phyloP scores from a whole-genome alignment of 2,329 filamentous ascomycete species.

The Fusarium transvaalense region DNA sequence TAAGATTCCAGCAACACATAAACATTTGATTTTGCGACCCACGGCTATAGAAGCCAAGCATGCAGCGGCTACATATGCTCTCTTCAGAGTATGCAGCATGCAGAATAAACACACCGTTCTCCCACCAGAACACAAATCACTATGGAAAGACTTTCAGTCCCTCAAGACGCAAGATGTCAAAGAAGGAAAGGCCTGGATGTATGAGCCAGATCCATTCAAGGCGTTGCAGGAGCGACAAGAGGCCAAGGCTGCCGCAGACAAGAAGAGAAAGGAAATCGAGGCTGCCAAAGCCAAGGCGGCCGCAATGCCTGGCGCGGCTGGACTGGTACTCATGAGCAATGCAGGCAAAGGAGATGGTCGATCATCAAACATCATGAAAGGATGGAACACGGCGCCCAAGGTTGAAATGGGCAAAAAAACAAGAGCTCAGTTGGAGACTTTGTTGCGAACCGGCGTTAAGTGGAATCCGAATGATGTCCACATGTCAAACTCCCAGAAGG shows the following conservation, averaged over 20 bases:
- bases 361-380: constrained; percentile 69
- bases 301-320: constrained; percentile 70
- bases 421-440: constrained; percentile 80
- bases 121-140: constrained; percentile 86
- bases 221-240: constrained; percentile 84
- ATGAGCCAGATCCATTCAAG: constrained; percentile 93
- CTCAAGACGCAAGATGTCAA: constrained; percentile 85
- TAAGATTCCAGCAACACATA: constrained; percentile 81
- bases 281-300: constrained; percentile 76
- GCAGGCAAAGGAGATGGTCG: constrained; percentile 51
- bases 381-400: constrained; percentile 87
- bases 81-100: constrained; percentile 94
- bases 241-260: constrained; percentile 79
- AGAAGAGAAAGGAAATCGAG: constrained; percentile 80
- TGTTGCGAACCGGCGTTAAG: constrained; percentile 81
- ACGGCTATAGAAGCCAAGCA: constrained; percentile 92
- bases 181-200: constrained; percentile 86
- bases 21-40: constrained; percentile 79
- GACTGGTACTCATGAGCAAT: constrained; percentile 64
- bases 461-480: constrained; percentile 87
- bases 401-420: constrained; percentile 92
- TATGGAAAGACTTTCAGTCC: constrained; percentile 92
- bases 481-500: constrained; percentile 70
- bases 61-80: constrained; percentile 89
- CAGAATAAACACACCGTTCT: constrained; percentile 96